Evolutionary conservation across 306 rosid species (phyloP).

Genomic region (Glycine soja): DNA sequence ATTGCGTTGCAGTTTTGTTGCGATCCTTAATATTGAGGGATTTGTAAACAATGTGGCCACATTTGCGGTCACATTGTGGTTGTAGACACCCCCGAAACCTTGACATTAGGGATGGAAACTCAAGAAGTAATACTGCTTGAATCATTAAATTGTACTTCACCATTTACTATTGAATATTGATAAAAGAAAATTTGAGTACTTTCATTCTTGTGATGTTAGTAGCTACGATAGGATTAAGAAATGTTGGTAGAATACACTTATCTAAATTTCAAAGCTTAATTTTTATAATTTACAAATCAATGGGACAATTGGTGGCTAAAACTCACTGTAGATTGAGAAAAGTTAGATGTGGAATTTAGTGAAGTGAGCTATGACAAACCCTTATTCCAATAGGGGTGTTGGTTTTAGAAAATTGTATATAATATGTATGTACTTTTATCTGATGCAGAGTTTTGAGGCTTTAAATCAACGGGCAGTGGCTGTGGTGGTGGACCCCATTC

Average conservation of each 20-base stretch:
- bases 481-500: slow-evolving; percentile 97
- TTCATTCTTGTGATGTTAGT: no score
- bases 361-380: slow-evolving; percentile 17
- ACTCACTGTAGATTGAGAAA: background rate
- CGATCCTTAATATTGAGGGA: background rate
- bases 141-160: no score
- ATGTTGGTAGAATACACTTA: no score
- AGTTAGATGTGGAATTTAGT: slow-evolving; percentile 11
- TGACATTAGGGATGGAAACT: background rate
- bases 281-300: no score
- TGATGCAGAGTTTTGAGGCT: slow-evolving; percentile 93
- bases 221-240: no score
- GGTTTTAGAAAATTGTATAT: slow-evolving; percentile 15
- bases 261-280: no score
- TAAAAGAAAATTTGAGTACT: no score
- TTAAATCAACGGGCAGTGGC: slow-evolving; percentile 96
- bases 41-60: background rate
- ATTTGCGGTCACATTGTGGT: background rate
- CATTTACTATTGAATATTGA: no score
- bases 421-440: slow-evolving; percentile 13
- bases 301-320: slow-evolving; percentile 10
- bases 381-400: background rate
- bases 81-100: background rate
- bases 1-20: background rate
- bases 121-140: background rate